Conservation (phyloP, 345 rosid species). For the Diplotaxis tenuifolia region DNA sequence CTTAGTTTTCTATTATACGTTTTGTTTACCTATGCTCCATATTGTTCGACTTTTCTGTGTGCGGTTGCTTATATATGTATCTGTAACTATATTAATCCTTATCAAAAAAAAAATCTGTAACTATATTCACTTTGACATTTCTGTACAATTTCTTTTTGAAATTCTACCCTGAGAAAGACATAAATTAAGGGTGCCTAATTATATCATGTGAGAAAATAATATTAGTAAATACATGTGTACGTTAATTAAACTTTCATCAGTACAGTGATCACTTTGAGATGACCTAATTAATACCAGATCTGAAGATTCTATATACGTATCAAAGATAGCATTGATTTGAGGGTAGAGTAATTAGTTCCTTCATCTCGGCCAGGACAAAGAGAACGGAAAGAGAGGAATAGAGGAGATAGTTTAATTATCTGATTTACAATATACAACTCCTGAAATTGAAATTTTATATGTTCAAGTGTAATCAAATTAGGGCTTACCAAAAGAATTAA, state of each 20-base stretch:
- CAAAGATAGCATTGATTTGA: constrained; percentile 8
- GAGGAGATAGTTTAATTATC: neutral
- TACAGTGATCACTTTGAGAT: constrained; percentile 6
- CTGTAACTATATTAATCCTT: too few species aligned
- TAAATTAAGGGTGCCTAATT: constrained; percentile 7
- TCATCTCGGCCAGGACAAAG: neutral
- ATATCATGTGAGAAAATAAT: constrained; percentile 1
- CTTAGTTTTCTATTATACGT: neutral
- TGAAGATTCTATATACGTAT: neutral
- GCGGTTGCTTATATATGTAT: neutral
- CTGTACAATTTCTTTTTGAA: constrained; percentile 2
- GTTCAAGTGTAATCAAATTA: neutral
- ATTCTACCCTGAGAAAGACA: constrained; percentile 6
- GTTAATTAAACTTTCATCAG: constrained; percentile 3
- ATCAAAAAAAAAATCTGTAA: too few species aligned
- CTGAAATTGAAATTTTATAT: neutral
- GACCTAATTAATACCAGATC: constrained; percentile 27
- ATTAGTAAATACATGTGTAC: neutral
- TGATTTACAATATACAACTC: neutral
- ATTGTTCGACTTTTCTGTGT: neutral
- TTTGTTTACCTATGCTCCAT: neutral
- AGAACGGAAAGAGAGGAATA: neutral
- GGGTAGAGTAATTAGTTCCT: neutral
- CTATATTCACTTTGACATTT: neutral
- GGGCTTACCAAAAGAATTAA: neutral